phyloP scores from a whole-genome alignment of 2,329 filamentous ascomycete genomes.

The Microdochium trichocladiopsis region DNA sequence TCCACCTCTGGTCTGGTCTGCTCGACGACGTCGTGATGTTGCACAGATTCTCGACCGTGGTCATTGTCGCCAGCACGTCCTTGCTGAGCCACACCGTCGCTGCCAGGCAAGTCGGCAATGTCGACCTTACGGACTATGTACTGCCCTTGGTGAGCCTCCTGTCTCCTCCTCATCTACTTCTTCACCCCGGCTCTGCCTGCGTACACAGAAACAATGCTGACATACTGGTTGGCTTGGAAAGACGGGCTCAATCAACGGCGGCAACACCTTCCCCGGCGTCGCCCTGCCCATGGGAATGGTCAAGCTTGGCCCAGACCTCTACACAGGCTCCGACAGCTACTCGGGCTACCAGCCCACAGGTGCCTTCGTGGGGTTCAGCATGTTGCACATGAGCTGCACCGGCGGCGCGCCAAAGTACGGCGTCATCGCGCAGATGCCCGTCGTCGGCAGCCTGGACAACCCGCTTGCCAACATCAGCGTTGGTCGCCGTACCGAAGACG shows the following conservation, averaged over 20 bases:
- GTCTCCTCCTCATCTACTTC: too few relatives aligned
- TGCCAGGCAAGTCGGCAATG: background rate
- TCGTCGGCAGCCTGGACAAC: constrained; percentile 46
- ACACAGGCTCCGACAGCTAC: constrained; percentile 41
- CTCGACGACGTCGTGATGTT: background rate
- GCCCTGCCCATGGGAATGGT: constrained; percentile 39
- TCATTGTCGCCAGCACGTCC: background rate
- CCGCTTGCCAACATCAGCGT: constrained; percentile 46
- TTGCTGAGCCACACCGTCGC: background rate
- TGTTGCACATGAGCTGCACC: constrained; percentile 62
- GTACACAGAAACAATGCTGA: too few relatives aligned
- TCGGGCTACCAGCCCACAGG: constrained; percentile 44
- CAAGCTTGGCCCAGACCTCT: constrained; percentile 42
- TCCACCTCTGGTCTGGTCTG: too few relatives aligned
- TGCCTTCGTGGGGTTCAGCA: constrained; percentile 51
- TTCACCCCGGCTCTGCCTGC: background rate
- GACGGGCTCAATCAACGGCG: constrained; percentile 37
- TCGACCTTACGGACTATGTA: constrained; percentile 24
- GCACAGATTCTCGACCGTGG: background rate
- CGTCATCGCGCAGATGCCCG: constrained; percentile 53
- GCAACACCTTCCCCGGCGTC: constrained; percentile 44
- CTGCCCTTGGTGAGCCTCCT: constrained; percentile 14
- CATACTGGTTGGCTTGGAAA: too few relatives aligned
- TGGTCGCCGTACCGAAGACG: constrained; percentile 29
- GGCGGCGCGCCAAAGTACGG: constrained; percentile 66